Evolutionary conservation across 768 basidiomycete genomes (phyloP), one percentile per base, ranked within the genome.

Genomic region (Amanita pseudoporphyria): DNA sequence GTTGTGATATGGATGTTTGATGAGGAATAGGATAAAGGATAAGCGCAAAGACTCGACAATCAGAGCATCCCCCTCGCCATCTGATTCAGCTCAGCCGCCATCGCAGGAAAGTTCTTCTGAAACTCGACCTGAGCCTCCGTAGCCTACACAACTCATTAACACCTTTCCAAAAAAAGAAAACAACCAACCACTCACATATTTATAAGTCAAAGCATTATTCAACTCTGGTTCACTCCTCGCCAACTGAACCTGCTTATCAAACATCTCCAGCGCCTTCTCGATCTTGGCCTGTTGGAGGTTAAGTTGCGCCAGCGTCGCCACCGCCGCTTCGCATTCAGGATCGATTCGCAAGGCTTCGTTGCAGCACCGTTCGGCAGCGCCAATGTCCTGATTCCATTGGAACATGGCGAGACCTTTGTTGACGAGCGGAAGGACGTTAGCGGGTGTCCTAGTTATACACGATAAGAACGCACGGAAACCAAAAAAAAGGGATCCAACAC

Each of bases 391-490:
- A 64, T 90, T 88, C 87, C 87, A 92, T 68, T 98, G 96, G 77
- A 84, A 98, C 42, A 97, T 60, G 0, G 92, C 87, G 18, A 98
- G 83, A n/a, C 94, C 93, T 63, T 95, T 96, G 81, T 99, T 99
- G 47, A 98, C 93, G 38, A 95, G 71, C 0, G 95, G 87, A 3
- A 98, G 76, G 19, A 96, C 95, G 63, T 98, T 99, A 46, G 84
- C 60, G 60, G 78, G 59, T 52, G 70, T 54, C 49, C 66, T 70
- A 53, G 9, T 45, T 10, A 16, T 21, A 40, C 16, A 44, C 5
- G 9, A 24, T 40, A 9, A 42, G 53, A 42, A 9, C 7, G 7
- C 38, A 12, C n/a, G 6, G 28, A 30, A 31, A 52, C 28, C n/a
- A 57, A 45, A 37, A 40, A 39, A 5, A 41, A 32, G 31, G 36